Percentiles rank a stretch among this genome's conserved stretches.
Evolutionary conservation across 768 basidiomycete species (phyloP).

Genomic region (Leccinum truebloodii): DNA sequence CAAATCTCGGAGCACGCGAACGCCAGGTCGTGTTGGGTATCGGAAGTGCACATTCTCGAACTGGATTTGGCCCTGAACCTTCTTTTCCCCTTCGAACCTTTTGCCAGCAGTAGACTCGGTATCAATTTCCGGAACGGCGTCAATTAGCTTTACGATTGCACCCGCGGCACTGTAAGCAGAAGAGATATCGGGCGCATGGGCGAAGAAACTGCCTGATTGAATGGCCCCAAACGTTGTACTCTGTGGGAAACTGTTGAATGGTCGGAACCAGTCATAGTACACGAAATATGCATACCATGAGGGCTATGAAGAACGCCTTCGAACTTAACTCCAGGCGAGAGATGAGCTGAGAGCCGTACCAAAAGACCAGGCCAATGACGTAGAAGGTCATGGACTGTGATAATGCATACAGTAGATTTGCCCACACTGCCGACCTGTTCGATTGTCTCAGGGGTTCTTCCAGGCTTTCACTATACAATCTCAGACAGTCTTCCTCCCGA

Average conservation of each 20-base stretch:
- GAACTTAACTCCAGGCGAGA: slow-evolving; percentile 33
- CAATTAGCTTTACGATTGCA: slow-evolving; percentile 74
- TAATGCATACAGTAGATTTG: slow-evolving; percentile 65
- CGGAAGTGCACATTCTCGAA: slow-evolving; percentile 86
- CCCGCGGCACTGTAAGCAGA: slow-evolving; percentile 78
- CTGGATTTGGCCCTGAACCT: slow-evolving; percentile 61
- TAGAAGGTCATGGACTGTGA: slow-evolving; percentile 78
- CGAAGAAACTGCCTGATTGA: slow-evolving; percentile 84
- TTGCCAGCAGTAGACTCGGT: slow-evolving; percentile 71
- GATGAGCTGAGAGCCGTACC: slow-evolving; percentile 69
- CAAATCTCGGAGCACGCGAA: slow-evolving; percentile 85
- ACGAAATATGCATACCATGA: slow-evolving; percentile 57
- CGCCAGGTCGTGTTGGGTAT: slow-evolving; percentile 84
- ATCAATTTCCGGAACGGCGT: slow-evolving; percentile 77
- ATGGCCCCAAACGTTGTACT: slow-evolving; percentile 76
- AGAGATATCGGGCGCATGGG: slow-evolving; percentile 86
- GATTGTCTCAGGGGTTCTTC: slow-evolving; percentile 69
- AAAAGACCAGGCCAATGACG: slow-evolving; percentile 83
- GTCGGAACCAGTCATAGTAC: background rate
- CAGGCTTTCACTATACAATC: slow-evolving; percentile 67
- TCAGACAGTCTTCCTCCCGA: slow-evolving; percentile 76
- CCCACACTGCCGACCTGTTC: slow-evolving; percentile 64
- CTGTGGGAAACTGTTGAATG: slow-evolving; percentile 35
- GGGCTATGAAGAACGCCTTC: slow-evolving; percentile 78
- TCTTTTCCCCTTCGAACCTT: slow-evolving; percentile 38